Base-by-base conservation (phyloP, 352 stramenopile species). In the Thalassiosira allenii region DNA sequence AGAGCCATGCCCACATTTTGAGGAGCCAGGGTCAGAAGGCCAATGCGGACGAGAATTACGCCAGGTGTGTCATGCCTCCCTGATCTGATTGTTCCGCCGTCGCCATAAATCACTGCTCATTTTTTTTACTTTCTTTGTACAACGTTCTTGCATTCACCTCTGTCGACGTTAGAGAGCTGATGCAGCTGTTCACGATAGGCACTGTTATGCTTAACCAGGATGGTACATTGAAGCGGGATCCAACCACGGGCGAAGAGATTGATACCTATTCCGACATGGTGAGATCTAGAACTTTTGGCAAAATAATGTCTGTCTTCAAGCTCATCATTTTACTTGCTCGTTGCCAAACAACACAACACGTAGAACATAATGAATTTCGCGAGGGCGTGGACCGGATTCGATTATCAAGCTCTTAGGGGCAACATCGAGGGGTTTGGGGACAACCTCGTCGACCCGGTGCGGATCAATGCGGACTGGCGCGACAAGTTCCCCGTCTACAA, bases 21-120 rank as follows among this genome's bases (percentile, higher is more conserved):
- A 56, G 33, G 34, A 53, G 14, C 23, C 11, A 41, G 9, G 52
- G 40, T 2, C n/a, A 23, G 25, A 53, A 22, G 17, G 11, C 33
- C 37, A 86, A 72, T 59, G 69, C 84, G 17, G 82, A 91, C 69
- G 84, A 91, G 61, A 91, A 91, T 68, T 91, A 73, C 56, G 82
- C 85, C 0, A 32, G 85, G n/a, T n/a, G n/a, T n/a, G n/a, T n/a
- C n/a, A n/a, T n/a, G n/a, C n/a, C n/a, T n/a, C n/a, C n/a, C n/a
- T n/a, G n/a, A n/a, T n/a, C n/a, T n/a, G n/a, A n/a, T n/a, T n/a
- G n/a, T n/a, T n/a, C n/a, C n/a, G n/a, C n/a, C n/a, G n/a, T n/a
- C 14, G 84, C 89, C 43, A 66, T 89, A 12, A 86, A 25, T 56
- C 4, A 4, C 14, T 30, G 8, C 8, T 29, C 22, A 2, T 54